Conservation (phyloP, 1,139 yeast species). For the Kodamaea alishanica region DNA sequence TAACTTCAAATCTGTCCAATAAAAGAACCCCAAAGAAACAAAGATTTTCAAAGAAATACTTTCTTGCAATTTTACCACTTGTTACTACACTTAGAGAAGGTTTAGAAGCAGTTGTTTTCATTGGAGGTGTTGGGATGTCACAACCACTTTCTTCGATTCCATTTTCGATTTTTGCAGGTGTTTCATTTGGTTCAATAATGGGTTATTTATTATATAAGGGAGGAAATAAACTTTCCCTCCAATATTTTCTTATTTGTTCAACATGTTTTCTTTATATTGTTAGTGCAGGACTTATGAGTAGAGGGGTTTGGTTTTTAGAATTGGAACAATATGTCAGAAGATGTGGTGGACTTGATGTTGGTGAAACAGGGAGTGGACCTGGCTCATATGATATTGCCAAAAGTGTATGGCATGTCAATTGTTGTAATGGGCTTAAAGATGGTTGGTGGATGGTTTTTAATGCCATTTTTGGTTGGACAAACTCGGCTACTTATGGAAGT, state of each 20-base stretch:
- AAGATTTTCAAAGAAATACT: slow-evolving; percentile 30
- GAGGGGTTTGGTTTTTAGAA: slow-evolving; percentile 48
- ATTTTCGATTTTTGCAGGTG: slow-evolving; percentile 34
- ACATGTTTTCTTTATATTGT: slow-evolving; percentile 43
- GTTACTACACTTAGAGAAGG: slow-evolving; percentile 49
- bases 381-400: slow-evolving; percentile 42
- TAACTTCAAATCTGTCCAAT: slow-evolving; percentile 7
- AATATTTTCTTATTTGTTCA: slow-evolving; percentile 37
- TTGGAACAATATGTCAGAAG: slow-evolving; percentile 37
- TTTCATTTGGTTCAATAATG: slow-evolving; percentile 30
- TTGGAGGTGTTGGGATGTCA: slow-evolving; percentile 47
- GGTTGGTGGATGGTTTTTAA: slow-evolving; percentile 50
- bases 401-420: slow-evolving; percentile 50
- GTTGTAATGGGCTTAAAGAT: slow-evolving; percentile 45
- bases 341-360: slow-evolving; percentile 45
- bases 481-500: slow-evolving; percentile 48
- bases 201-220: slow-evolving; percentile 40
- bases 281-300: slow-evolving; percentile 45
- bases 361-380: slow-evolving; percentile 49
- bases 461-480: slow-evolving; percentile 48
- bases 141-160: slow-evolving; percentile 38
- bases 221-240: slow-evolving; percentile 41
- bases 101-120: slow-evolving; percentile 45
- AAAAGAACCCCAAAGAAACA: slow-evolving; percentile 1
- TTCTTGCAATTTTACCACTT: slow-evolving; percentile 42